These are phyloP conservation scores for Coemansia asiatica DNA, from an alignment of 192 early-diverging fungal genomes.

Conservation along the genomic window DNA sequence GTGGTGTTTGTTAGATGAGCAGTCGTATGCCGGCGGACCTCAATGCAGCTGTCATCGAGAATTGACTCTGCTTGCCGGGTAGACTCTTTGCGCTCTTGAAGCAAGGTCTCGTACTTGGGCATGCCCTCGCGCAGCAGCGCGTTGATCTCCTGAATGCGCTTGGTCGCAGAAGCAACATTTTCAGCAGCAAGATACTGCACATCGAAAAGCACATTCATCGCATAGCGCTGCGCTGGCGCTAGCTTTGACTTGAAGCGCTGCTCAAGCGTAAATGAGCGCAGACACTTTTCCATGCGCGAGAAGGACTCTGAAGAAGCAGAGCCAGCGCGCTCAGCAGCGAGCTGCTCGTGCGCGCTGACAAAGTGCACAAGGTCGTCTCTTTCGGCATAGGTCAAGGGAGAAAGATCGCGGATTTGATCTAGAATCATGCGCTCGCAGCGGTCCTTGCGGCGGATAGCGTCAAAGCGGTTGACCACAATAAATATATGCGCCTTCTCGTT, in stretches of 20 bases:
- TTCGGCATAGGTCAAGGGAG: constrained; percentile 88
- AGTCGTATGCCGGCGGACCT: constrained; percentile 57
- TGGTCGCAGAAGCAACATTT: constrained; percentile 64
- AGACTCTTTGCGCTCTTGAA: constrained; percentile 70
- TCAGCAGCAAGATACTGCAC: constrained; percentile 69
- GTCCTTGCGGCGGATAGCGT: constrained; percentile 91
- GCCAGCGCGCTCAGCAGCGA: constrained; percentile 37
- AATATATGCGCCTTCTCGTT: constrained; percentile 99
- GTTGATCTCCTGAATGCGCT: constrained; percentile 64
- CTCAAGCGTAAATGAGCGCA: constrained; percentile 92
- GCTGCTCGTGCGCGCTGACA: constrained; percentile 70
- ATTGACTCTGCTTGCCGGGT: constrained; percentile 63
- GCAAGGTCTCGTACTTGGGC: constrained; percentile 75
- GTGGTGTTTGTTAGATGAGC: constrained; percentile 58
- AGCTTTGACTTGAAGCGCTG: constrained; percentile 94
- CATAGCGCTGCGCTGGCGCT: constrained; percentile 89
- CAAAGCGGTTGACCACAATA: constrained; percentile 97
- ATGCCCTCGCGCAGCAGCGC: constrained; percentile 61
- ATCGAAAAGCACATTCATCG: constrained; percentile 83
- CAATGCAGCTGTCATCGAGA: constrained; percentile 60
- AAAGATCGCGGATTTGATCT: constrained; percentile 95
- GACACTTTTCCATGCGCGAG: constrained; percentile 75
- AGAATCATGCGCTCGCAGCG: constrained; percentile 91
- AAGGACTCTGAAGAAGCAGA: constrained; percentile 61
- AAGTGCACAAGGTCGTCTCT: constrained; percentile 94